Base-by-base conservation (phyloP, 257 asterid genomes). In the Fraxinus quadrangulata region DNA sequence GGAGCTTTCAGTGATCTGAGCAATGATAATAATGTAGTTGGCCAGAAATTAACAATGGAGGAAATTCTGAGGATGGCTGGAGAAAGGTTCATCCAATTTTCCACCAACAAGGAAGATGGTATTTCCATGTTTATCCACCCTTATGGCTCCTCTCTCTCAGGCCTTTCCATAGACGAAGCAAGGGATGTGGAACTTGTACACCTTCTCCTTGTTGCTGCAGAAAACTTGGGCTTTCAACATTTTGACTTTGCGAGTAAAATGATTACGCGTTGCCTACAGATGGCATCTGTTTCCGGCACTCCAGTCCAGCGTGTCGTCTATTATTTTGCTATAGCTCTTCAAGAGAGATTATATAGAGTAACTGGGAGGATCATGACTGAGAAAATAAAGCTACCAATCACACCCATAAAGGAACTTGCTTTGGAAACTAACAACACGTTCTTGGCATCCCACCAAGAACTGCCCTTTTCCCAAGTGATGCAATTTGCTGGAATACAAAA, bases 401-500 rank as follows among this genome's bases (percentile, higher is more conserved):
- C 72, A 49, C 34, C 74, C 3, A 66, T 56, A 12, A 81, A 23
- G 67, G 65, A 11, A 23, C 81, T 85, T 24, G 86, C 82, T 70
- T 24, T 84, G 24, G 90, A 89, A 54, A 86, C 90, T 14, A 84
- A 84, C 77, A 71, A 70, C 23, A 78, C 89, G 1, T 88, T 88
- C 82, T 72, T 92, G 76, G 87, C 91, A 47, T 73, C 81, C 30
- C 89, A 88, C 82, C 88, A 85, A 69, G 75, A 83, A 31, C 69
- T 90, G n/a, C 97, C 95, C n/a, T 85, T 92, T 28, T 75, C 49
- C 26, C 95, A 88, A 74, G 90, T 86, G 39, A 70, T 71, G 69
- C 93, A 88, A 77, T 82, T 91, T 45, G 93, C 90, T 1, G 93
- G 89, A 61, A 73, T 90, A 47, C 92, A 91, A 73, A 75, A 90